Evolutionary conservation across 768 basidiomycete genomes (phyloP), one percentile per base, ranked within the genome.

Genomic region (Leccinum subgranulosum): DNA sequence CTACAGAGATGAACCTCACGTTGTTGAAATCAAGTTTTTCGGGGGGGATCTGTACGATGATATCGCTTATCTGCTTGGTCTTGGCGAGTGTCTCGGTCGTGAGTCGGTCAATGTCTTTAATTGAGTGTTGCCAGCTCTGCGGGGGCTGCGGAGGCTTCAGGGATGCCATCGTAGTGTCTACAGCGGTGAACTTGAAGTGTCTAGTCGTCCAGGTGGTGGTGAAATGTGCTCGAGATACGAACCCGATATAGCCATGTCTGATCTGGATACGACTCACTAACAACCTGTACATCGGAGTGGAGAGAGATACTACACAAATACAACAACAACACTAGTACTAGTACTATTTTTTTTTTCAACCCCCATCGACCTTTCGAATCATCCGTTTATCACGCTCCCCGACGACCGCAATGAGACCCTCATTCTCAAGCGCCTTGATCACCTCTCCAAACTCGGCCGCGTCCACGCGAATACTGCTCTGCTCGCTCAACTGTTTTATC

Each of bases 361-460:
- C 66, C n/a, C 70, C 70, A 11, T 88, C 87, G 29, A 87, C 85
- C 61, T 77, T 80, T 56, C 86, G 77, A 67, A 98, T 92, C 70
- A 82, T 86, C 68, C 94, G 81, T 75, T 79, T 85, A 34, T 97
- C 93, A 55, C 91, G 81, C 69, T 95, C 92, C 1, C 95, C 95
- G 7, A 90, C 80, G 5, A 96, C 86, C 69, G 89, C 94, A 53
- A 98, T 75, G 27, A 87, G 51, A 0, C 95, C 95, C 73, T 98
- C 95, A 51, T 86, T 87, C 79, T 94, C 90, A 62, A 95, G 72
- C 23, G 75, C 80, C 66, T 81, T 84, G 62, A 94, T 77, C 23
- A 92, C 89, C 74, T 91, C 89, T 36, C 79, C 69, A 72, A 99
- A 95, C 73, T 98, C 96, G 1, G 80, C 76, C 34, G 80, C 62